Percentiles rank a stretch among this genome's conserved stretches.
phyloP scores from a whole-genome alignment of 2,329 filamentous ascomycete species.

The Fusarium coicis region DNA sequence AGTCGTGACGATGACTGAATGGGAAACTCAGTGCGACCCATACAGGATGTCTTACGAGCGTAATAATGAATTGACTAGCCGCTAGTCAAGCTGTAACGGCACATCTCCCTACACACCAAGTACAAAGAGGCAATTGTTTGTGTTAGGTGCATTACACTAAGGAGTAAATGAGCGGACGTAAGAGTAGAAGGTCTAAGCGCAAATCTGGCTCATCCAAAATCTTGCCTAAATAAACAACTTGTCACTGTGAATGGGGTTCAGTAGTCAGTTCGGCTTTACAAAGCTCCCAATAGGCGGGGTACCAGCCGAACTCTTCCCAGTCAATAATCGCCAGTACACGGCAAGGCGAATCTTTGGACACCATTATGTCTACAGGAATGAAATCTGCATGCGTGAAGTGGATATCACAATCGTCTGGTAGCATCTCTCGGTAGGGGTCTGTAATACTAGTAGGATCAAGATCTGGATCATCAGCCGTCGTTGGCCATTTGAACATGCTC shows the following conservation, averaged over 20 bases:
- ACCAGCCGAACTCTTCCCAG: background rate
- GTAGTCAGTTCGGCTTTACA: background rate
- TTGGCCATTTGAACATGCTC: background rate
- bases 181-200: background rate
- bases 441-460: background rate
- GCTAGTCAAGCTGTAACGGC: background rate
- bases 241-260: background rate
- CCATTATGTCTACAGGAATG: constrained; percentile 25
- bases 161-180: background rate
- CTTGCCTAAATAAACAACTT: background rate
- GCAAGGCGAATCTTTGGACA: constrained; percentile 1
- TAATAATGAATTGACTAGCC: background rate
- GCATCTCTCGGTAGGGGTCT: constrained; percentile 2
- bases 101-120: background rate
- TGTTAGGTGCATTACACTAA: background rate
- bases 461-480: background rate
- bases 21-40: too few relatives aligned
- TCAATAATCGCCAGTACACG: background rate
- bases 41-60: background rate
- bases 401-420: background rate
- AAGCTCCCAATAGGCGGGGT: background rate
- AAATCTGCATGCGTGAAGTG: constrained; percentile 31
- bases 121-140: background rate
- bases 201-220: background rate
- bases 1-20: too few relatives aligned